Conservation (phyloP, 23 red algal genomes). For the Gracilaria domingensis region DNA sequence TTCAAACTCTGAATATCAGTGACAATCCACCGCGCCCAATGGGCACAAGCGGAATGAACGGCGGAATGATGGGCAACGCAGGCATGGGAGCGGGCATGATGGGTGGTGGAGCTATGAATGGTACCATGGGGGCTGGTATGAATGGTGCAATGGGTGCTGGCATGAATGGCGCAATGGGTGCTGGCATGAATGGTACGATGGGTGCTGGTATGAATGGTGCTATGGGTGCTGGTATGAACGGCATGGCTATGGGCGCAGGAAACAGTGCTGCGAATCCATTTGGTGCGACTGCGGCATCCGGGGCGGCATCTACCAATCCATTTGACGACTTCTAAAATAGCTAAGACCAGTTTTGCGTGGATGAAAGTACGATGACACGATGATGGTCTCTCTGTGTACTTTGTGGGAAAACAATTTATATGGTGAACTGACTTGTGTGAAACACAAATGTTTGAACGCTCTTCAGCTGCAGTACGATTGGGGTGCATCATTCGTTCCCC, state of each 20-base stretch:
- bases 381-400: not conserved
- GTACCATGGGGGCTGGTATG: conserved; percentile 54
- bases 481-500: not conserved
- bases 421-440: not conserved
- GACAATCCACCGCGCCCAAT: conserved; percentile 44
- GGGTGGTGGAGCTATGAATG: conserved; percentile 45
- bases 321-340: conserved; percentile 73
- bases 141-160: conserved; percentile 47
- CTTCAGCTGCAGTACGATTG: not conserved
- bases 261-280: conserved; percentile 58
- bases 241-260: conserved; percentile 38
- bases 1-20: conserved; percentile 74
- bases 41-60: conserved; percentile 36
- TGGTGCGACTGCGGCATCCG: conserved; percentile 32
- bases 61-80: conserved; percentile 43
- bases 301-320: conserved; percentile 55
- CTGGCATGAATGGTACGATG: conserved; percentile 60
- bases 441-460: not conserved
- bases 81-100: conserved; percentile 55
- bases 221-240: conserved; percentile 60
- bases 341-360: not conserved
- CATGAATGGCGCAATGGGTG: conserved; percentile 58
- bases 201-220: conserved; percentile 46
- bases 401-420: not conserved
- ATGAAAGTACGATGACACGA: not conserved